Evolutionary conservation across 2,329 filamentous ascomycete genomes (phyloP).

Genomic region (Penicillium sp.): DNA sequence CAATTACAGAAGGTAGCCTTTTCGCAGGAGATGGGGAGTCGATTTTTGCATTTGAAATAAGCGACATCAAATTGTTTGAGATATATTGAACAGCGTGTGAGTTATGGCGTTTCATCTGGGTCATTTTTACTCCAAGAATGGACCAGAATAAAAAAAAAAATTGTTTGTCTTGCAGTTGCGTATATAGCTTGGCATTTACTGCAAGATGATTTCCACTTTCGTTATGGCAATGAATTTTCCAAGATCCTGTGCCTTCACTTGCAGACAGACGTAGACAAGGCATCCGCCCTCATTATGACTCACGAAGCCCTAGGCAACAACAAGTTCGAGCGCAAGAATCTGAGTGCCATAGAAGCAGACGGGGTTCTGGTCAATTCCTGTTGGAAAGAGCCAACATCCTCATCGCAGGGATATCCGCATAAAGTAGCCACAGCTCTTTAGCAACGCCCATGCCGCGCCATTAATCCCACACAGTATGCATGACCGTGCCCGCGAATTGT

Average conservation of each 20-base stretch:
- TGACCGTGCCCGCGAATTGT: neutral
- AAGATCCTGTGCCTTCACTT: neutral
- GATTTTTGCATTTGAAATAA: constrained; percentile 11
- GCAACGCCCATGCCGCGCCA: neutral
- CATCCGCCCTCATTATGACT: neutral
- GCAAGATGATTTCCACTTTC: neutral
- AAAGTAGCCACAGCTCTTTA: neutral
- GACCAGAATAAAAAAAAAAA: neutral
- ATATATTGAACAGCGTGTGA: constrained; percentile 23
- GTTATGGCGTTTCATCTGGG: constrained; percentile 28
- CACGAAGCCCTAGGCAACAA: neutral
- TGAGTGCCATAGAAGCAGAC: neutral
- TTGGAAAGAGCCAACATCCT: no score
- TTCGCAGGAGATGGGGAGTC: neutral
- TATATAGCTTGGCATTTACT: constrained; percentile 1
- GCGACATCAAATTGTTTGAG: constrained; percentile 17
- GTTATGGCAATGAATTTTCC: neutral
- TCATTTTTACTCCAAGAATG: constrained; percentile 12
- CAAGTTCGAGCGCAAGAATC: no score
- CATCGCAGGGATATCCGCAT: neutral
- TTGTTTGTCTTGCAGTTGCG: constrained; percentile 4
- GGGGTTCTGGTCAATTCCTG: no score
- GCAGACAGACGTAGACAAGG: neutral
- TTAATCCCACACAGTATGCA: neutral
- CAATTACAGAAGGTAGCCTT: constrained; percentile 18